These are phyloP conservation scores for Nitzschia putrida DNA, from an alignment of 108 stramenopile genomes.

Conservation along the genomic window DNA sequence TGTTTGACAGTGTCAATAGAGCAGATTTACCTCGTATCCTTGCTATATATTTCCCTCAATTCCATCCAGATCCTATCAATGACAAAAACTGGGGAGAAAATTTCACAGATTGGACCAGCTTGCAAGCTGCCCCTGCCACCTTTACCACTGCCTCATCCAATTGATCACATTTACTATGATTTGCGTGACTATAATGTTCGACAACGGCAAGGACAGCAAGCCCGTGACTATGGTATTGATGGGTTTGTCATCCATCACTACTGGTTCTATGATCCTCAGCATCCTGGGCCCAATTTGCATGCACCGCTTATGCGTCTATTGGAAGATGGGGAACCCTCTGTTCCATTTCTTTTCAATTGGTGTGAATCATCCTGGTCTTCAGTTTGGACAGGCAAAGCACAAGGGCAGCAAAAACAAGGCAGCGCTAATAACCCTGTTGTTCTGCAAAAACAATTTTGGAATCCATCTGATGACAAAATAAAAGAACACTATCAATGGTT, in stretches of 20 bases:
- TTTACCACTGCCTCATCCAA: conserved; percentile 52
- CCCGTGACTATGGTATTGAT: conserved; percentile 58
- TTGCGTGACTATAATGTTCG: conserved; percentile 37
- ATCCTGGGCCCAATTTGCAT: conserved; percentile 52
- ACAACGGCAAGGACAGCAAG: conserved; percentile 50
- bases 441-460: conserved; percentile 59
- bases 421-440: conserved; percentile 34
- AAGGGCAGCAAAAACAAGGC: conserved; percentile 30
- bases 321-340: conserved; percentile 61
- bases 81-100: conserved; percentile 59
- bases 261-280: conserved; percentile 62
- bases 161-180: conserved; percentile 59
- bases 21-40: conserved; percentile 55
- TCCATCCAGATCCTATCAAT: conserved; percentile 63
- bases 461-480: conserved; percentile 32
- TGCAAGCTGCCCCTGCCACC: conserved; percentile 42
- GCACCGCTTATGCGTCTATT: conserved; percentile 56
- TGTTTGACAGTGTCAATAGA: too few relatives aligned
- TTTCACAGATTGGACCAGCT: conserved; percentile 68
- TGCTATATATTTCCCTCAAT: conserved; percentile 70
- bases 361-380: conserved; percentile 52
- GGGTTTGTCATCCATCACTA: conserved; percentile 73
- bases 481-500: conserved; percentile 64
- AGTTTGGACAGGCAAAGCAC: conserved; percentile 57
- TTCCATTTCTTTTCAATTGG: conserved; percentile 66